Base-by-base conservation (phyloP, 306 rosid species). In the Pueraria montana region DNA sequence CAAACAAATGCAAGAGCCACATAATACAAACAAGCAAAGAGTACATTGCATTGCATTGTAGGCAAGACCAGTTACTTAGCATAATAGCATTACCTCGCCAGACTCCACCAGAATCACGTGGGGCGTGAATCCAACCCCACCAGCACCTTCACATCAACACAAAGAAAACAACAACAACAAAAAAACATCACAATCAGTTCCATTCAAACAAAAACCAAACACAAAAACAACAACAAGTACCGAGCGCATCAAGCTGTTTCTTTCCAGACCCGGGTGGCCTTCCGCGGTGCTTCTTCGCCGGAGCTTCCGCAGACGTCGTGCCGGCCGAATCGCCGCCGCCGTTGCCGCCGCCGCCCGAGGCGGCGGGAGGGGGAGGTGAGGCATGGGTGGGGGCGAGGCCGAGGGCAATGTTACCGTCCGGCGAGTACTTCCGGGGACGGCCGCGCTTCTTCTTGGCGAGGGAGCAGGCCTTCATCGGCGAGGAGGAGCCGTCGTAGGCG, bases 221-320 rank as follows among this genome's bases (percentile, higher is more conserved):
- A 74, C 48, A 10, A 83, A 21, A 6, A 50, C 74, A 74, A 75
- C 3, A 24, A 58, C 18, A 74, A 68, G 24, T 85, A 95, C 99
- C 99, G 56, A 89, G 84, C 6, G 98, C 94, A 36, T 92, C 97
- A 74, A 92, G 45, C 75, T 95, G 99, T 68, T 83, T 95, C 90
- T 93, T 95, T 64, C 96, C 97, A 1, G 99, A 93, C 21, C 99
- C 97, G 0, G 93, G 94, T 2, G 99, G 99, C 61, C 99, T 78
- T 55, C 99, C 99, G 14, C 99, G 77, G 58, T 89, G 83, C 84
- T 91, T 95, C 88, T 91, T 95, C 4, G 87, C 55, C 43, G 86
- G 73, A 21, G 91, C 91, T 1, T 95, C 97, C 5, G 88, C 85
- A 10, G 92, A 89, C 16, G 92, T 89, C 1, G 92, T 84, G 21